These are phyloP conservation scores for Viridothelium virens DNA, from an alignment of 495 filamentous ascomycete species.

Conservation along the genomic window DNA sequence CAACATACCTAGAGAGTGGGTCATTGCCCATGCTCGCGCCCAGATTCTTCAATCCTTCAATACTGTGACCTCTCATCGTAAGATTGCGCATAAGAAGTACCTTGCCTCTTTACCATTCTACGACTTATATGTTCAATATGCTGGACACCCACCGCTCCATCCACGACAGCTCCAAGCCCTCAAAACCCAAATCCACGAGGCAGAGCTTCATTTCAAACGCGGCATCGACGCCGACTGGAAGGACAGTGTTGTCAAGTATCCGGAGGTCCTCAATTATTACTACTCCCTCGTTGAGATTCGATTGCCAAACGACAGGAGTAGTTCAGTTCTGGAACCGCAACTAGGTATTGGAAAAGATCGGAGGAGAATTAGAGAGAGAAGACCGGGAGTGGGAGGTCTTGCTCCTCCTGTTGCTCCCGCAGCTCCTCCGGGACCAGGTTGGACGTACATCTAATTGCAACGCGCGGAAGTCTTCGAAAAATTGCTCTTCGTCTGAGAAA, in stretches of 20 bases:
- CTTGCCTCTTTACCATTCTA: constrained; percentile 51
- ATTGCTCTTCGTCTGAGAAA: not conserved
- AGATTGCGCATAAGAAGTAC: constrained; percentile 47
- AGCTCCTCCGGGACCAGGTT: not conserved
- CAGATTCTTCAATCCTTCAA: constrained; percentile 63
- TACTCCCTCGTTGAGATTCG: constrained; percentile 56
- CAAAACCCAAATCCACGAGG: constrained; percentile 44
- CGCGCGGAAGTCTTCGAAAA: not conserved
- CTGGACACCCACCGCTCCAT: constrained; percentile 32
- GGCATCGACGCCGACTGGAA: constrained; percentile 71
- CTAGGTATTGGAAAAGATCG: constrained; percentile 19
- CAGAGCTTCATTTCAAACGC: constrained; percentile 52
- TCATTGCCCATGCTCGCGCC: constrained; percentile 59
- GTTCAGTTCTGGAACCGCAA: constrained; percentile 19
- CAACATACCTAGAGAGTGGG: constrained; percentile 49
- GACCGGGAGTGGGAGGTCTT: constrained; percentile 19
- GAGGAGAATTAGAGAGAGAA: constrained; percentile 25
- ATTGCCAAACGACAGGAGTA: constrained; percentile 39
- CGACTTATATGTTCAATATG: constrained; percentile 44
- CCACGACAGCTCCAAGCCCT: constrained; percentile 24
- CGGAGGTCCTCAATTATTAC: constrained; percentile 67
- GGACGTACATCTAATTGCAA: not conserved
- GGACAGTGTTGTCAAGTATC: constrained; percentile 58
- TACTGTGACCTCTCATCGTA: constrained; percentile 52
- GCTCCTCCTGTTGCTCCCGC: not conserved